phyloP scores from a whole-genome alignment of 768 basidiomycete species.

The Xanthoconium stramineum region DNA sequence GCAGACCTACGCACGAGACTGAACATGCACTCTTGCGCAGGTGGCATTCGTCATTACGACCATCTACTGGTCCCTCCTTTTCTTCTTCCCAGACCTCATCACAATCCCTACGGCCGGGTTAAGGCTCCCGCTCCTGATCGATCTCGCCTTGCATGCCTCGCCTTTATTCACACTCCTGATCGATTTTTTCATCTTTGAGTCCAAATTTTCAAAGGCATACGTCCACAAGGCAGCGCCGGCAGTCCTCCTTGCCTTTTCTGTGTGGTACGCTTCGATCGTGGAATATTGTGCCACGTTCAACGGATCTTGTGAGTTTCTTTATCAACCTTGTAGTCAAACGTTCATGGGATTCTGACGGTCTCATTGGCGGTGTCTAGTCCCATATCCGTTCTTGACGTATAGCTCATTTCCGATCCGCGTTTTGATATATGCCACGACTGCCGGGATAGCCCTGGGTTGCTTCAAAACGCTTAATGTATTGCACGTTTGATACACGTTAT shows the following conservation, averaged over 20 bases:
- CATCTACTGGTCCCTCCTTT: constrained; percentile 69
- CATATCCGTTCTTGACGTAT: constrained; percentile 78
- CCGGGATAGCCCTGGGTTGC: constrained; percentile 48
- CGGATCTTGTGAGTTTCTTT: constrained; percentile 50
- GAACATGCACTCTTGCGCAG: constrained; percentile 23
- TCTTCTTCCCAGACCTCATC: constrained; percentile 36
- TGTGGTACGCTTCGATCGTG: constrained; percentile 60
- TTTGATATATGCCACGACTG: constrained; percentile 55
- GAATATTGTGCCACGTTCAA: constrained; percentile 67
- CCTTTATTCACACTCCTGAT: constrained; percentile 56
- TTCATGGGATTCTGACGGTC: constrained; percentile 18
- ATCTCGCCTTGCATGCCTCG: constrained; percentile 62
- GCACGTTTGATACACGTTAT: constrained; percentile 31
- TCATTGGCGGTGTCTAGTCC: constrained; percentile 43
- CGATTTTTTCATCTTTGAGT: constrained; percentile 69
- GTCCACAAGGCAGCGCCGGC: constrained; percentile 15
- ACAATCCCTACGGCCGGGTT: neutral
- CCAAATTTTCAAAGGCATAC: constrained; percentile 40
- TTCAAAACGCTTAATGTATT: constrained; percentile 60
- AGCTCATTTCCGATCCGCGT: constrained; percentile 50
- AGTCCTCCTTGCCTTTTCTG: constrained; percentile 22
- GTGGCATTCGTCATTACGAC: constrained; percentile 45
- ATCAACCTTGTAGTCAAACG: constrained; percentile 30
- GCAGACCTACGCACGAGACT: neutral
- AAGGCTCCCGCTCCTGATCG: constrained; percentile 48